Base-by-base conservation (phyloP, 2,329 filamentous ascomycete genomes). In the Daldinia eschscholtzii region DNA sequence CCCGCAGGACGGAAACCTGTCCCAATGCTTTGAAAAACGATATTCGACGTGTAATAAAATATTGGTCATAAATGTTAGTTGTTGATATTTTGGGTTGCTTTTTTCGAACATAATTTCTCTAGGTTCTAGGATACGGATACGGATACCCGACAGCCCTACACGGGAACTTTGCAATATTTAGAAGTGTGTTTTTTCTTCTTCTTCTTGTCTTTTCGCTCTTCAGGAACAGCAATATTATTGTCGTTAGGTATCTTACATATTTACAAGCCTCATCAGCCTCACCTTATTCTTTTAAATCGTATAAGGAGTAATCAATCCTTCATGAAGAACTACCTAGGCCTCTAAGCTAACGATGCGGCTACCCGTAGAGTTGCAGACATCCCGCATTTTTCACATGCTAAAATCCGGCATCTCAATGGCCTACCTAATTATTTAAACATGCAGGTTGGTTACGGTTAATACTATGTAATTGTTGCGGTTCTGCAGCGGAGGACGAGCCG, bases 321-420 rank as follows among this genome's bases (percentile, higher is more conserved):
- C 46, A 33, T 28, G 23, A 52, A 44, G 13, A 48, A 61, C 10
- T 15, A 61, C 10, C 10, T 35, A 28, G 33, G 20, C 13, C n/a
- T 10, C 26, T 44, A 46, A 64, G 57, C 53, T 61, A 53, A 28
- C 35, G 42, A 67, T 60, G 57, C 61, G 50, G 65, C 61, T 67
- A 57, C 53, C 48, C 61, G 46, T 42, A 15, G 52, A 35, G 20
- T 55, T 55, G 52, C 52, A 35, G 52, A 20, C 52, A 56, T 62
- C 66, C 66, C 58, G 53, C 61, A 55, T 58, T 68, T 63, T 69
- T 69, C 66, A 69, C 66, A 69, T 69, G 66, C 26, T 2, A 69
- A 61, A 64, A 35, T 60, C 18, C 41, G 52, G 18, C 46, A n/a
- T 15, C 26, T 57, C n/a, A 41, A 53, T 39, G 26, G 30, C 30